Percentiles rank a stretch among this genome's conserved stretches.
phyloP scores from a whole-genome alignment of 2,329 filamentous ascomycete genomes.

The Colletotrichum truncatum region DNA sequence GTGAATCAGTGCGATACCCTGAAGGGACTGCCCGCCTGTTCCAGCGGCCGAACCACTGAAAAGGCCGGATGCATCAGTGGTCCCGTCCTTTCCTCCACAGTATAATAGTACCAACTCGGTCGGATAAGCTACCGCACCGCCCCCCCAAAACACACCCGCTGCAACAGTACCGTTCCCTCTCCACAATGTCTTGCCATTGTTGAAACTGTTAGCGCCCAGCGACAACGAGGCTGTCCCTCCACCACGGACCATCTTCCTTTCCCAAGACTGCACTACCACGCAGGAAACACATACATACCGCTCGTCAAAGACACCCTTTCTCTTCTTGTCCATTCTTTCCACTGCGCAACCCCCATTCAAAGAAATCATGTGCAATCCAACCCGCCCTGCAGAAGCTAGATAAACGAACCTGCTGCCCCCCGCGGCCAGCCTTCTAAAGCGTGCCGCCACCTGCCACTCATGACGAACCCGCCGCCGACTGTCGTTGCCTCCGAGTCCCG shows the following conservation, averaged over 20 bases:
- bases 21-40: constrained; percentile 3
- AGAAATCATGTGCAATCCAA: constrained; percentile 11
- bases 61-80: constrained; percentile 10
- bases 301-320: constrained; percentile 23
- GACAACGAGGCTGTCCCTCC: constrained; percentile 18
- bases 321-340: constrained; percentile 4
- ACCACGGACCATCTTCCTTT: constrained; percentile 26
- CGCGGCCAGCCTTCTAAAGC: constrained; percentile 13
- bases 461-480: constrained; percentile 25
- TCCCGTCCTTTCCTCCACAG: not conserved
- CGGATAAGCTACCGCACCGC: constrained; percentile 18
- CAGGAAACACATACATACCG: not conserved
- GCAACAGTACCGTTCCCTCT: constrained; percentile 28
- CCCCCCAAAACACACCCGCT: constrained; percentile 16
- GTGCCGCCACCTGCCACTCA: constrained; percentile 25
- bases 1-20: not conserved
- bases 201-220: constrained; percentile 26
- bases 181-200: constrained; percentile 26
- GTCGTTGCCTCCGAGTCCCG: constrained; percentile 20
- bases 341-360: not conserved
- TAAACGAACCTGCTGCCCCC: not conserved
- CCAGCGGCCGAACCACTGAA: not conserved
- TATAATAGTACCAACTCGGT: constrained; percentile 9
- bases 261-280: constrained; percentile 12
- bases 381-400: constrained; percentile 15